phyloP scores from a whole-genome alignment of 116 monocot genomes.

The Zostera marina region DNA sequence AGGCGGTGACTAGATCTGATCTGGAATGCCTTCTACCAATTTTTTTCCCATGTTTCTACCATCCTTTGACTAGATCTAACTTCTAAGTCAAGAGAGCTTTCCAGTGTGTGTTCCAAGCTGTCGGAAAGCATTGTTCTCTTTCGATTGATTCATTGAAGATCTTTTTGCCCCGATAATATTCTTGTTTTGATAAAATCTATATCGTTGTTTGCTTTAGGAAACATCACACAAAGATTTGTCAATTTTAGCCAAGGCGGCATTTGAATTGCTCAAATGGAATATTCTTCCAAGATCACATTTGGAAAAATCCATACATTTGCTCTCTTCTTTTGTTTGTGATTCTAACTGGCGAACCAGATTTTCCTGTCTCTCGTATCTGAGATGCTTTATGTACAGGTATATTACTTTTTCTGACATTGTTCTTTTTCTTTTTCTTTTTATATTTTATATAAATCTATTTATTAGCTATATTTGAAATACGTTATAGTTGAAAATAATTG shows the following conservation, averaged over 20 bases:
- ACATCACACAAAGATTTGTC: slow-evolving; percentile 89
- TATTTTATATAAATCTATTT: background rate
- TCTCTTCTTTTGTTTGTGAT: slow-evolving; percentile 64
- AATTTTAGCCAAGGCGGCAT: slow-evolving; percentile 70
- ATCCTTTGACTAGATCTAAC: background rate
- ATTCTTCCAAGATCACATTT: slow-evolving; percentile 54
- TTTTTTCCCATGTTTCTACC: too few species aligned
- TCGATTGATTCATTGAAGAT: background rate
- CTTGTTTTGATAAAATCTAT: background rate
- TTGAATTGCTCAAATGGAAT: slow-evolving; percentile 85
- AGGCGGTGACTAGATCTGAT: too few species aligned
- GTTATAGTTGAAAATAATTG: too few species aligned
- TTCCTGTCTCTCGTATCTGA: slow-evolving; percentile 61
- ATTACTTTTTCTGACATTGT: background rate
- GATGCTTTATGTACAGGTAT: slow-evolving; percentile 87
- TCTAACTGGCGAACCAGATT: slow-evolving; percentile 84
- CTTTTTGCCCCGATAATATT: background rate
- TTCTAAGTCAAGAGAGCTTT: background rate
- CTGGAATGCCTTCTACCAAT: too few species aligned
- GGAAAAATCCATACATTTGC: slow-evolving; percentile 42
- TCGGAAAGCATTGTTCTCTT: background rate
- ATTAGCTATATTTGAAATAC: too few species aligned
- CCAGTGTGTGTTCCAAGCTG: background rate
- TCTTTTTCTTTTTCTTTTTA: background rate
- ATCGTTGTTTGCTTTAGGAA: slow-evolving; percentile 35